These are phyloP conservation scores for Mortierella sp. DNA, from an alignment of 371 early-diverging fungal species.

Conservation along the genomic window DNA sequence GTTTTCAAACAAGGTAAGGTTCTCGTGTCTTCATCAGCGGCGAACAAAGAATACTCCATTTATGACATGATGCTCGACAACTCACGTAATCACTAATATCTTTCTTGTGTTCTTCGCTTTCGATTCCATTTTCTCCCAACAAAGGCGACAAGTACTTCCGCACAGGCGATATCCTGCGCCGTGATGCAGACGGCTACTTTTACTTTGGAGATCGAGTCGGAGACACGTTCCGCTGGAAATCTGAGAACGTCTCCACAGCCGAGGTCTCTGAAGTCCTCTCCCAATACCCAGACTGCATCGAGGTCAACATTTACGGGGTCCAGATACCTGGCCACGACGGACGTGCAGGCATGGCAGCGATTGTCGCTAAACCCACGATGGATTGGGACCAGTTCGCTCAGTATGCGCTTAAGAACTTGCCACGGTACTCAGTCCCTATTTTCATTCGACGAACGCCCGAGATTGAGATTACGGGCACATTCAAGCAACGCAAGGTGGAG, in stretches of 20 bases:
- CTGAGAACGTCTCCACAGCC: constrained; percentile 78
- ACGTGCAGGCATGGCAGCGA: constrained; percentile 84
- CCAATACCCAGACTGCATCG: constrained; percentile 68
- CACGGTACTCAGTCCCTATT: constrained; percentile 74
- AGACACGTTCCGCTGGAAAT: constrained; percentile 83
- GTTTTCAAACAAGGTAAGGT: constrained; percentile 41
- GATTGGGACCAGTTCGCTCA: constrained; percentile 49
- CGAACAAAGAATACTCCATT: neutral
- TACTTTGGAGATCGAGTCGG: constrained; percentile 84
- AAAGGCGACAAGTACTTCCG: constrained; percentile 72
- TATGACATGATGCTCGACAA: neutral
- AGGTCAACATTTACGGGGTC: constrained; percentile 77
- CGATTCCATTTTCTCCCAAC: constrained; percentile 30
- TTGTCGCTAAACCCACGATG: constrained; percentile 59
- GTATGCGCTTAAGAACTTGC: constrained; percentile 63
- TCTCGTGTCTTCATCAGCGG: neutral
- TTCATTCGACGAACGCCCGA: constrained; percentile 66
- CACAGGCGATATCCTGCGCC: constrained; percentile 76
- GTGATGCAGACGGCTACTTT: constrained; percentile 69
- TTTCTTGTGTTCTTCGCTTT: no score
- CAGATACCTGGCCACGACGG: constrained; percentile 72
- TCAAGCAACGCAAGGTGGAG: constrained; percentile 69
- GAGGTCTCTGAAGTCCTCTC: constrained; percentile 76
- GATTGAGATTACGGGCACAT: constrained; percentile 70
- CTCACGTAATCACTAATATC: neutral